phyloP scores from a whole-genome alignment of 805 yeast genomes.

The Grigorovia yakushimaensis region DNA sequence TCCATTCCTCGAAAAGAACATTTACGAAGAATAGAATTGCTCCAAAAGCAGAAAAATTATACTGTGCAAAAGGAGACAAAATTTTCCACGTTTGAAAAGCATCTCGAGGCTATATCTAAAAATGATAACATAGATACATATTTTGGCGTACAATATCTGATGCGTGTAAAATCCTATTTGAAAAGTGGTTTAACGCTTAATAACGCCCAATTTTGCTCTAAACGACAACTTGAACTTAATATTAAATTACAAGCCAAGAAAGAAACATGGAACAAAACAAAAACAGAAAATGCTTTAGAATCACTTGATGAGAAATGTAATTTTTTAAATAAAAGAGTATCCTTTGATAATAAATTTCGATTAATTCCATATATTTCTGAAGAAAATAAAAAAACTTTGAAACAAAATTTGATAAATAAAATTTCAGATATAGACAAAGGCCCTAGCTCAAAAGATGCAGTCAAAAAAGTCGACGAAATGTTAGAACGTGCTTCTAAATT shows the following conservation, averaged over 20 bases:
- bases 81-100: slow-evolving; percentile 26
- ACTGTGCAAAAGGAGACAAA: slow-evolving; percentile 30
- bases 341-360: slow-evolving; percentile 22
- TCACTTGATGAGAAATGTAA: slow-evolving; percentile 8
- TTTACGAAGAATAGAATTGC: slow-evolving; percentile 43
- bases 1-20: slow-evolving; percentile 61
- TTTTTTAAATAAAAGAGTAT: slow-evolving; percentile 12
- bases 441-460: slow-evolving; percentile 3
- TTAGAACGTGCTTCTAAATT: slow-evolving; percentile 30
- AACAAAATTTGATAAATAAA: slow-evolving; percentile 16
- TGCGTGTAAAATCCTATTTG: slow-evolving; percentile 42
- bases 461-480: slow-evolving; percentile 32
- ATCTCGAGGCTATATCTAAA: slow-evolving; percentile 12
- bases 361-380: slow-evolving; percentile 16
- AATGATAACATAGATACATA: slow-evolving; percentile 22
- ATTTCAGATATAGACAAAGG: background rate
- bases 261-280: slow-evolving; percentile 29
- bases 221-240: slow-evolving; percentile 40
- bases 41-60: slow-evolving; percentile 34
- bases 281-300: slow-evolving; percentile 14
- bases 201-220: slow-evolving; percentile 54
- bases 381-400: slow-evolving; percentile 26
- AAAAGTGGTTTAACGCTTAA: slow-evolving; percentile 46
- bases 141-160: slow-evolving; percentile 43
- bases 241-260: slow-evolving; percentile 32